These are phyloP conservation scores for Magnaporthiopsis poae DNA, from an alignment of 2,329 filamentous ascomycete genomes.

Conservation along the genomic window DNA sequence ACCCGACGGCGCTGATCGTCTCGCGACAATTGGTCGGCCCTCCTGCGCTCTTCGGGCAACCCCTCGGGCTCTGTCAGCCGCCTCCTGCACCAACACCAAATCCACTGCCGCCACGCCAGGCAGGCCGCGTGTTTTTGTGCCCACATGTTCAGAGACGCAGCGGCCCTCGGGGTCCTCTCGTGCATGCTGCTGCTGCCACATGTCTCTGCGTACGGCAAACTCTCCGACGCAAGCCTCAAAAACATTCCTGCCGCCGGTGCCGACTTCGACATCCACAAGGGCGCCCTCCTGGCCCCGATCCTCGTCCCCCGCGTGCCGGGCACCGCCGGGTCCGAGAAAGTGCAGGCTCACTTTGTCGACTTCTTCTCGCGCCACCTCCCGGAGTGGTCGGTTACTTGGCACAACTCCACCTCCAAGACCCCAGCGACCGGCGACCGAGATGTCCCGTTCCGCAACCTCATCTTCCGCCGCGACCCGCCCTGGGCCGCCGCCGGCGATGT, in stretches of 20 bases:
- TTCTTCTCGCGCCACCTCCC: slow-evolving; percentile 72
- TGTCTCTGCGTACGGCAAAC: slow-evolving; percentile 13
- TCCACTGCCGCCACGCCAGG: not conserved
- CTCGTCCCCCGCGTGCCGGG: slow-evolving; percentile 81
- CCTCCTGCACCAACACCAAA: not conserved
- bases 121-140: not conserved
- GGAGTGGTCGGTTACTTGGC: slow-evolving; percentile 68
- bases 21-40: not conserved
- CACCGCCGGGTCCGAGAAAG: slow-evolving; percentile 61
- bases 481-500: slow-evolving; percentile 67
- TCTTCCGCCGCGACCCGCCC: slow-evolving; percentile 79
- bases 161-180: not conserved
- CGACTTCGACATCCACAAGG: slow-evolving; percentile 70
- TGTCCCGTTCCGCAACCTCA: slow-evolving; percentile 77
- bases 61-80: not conserved
- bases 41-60: not conserved
- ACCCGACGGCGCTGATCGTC: not conserved
- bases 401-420: slow-evolving; percentile 82
- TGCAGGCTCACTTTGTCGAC: slow-evolving; percentile 70
- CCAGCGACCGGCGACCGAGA: slow-evolving; percentile 61
- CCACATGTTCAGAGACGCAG: not conserved
- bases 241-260: slow-evolving; percentile 60
- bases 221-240: slow-evolving; percentile 67
- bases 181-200: not conserved
- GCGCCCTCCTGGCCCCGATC: slow-evolving; percentile 73